Percentiles rank a stretch among this genome's conserved stretches.
These are phyloP conservation scores for Pseudozyma flocculosa DNA, from an alignment of 1,284 basidiomycete species.

Conservation along the genomic window DNA sequence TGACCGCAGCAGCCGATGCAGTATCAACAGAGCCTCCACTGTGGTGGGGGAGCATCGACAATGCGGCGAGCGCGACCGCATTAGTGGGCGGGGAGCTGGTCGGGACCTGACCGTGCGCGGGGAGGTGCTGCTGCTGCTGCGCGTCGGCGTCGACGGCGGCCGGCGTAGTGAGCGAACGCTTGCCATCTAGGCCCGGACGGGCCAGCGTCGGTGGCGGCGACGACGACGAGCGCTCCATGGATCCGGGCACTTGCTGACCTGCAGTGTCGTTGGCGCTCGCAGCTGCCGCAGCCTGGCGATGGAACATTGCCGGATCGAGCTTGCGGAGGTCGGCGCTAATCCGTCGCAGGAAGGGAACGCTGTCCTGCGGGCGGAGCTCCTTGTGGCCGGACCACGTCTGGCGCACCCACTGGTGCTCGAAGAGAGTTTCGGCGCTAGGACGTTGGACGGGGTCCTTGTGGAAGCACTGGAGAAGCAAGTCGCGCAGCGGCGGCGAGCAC, in stretches of 20 bases:
- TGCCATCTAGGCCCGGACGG: background rate
- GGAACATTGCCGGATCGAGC: constrained; percentile 47
- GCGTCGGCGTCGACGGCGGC: background rate
- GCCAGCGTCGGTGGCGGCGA: constrained; percentile 10
- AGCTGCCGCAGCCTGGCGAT: constrained; percentile 11
- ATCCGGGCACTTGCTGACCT: no score
- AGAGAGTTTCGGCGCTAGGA: constrained; percentile 78
- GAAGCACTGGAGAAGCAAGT: constrained; percentile 82
- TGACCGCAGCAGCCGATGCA: constrained; percentile 5
- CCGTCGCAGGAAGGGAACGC: constrained; percentile 85
- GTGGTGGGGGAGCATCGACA: no score
- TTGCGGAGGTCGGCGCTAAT: constrained; percentile 81
- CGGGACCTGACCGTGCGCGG: no score
- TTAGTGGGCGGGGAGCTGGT: no score
- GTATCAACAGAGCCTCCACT: constrained; percentile 10
- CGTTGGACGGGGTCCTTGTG: constrained; percentile 78
- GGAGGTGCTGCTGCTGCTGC: no score
- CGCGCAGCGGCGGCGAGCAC: constrained; percentile 70
- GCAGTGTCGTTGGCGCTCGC: no score
- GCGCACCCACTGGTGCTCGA: constrained; percentile 86
- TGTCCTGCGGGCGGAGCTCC: constrained; percentile 71
- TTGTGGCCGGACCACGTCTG: constrained; percentile 74
- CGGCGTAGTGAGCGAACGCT: background rate
- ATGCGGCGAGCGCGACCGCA: no score
- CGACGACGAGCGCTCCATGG: constrained; percentile 34